Evolutionary conservation across 2,329 filamentous ascomycete species (phyloP).

Genomic region (Hirsutella thompsonii): DNA sequence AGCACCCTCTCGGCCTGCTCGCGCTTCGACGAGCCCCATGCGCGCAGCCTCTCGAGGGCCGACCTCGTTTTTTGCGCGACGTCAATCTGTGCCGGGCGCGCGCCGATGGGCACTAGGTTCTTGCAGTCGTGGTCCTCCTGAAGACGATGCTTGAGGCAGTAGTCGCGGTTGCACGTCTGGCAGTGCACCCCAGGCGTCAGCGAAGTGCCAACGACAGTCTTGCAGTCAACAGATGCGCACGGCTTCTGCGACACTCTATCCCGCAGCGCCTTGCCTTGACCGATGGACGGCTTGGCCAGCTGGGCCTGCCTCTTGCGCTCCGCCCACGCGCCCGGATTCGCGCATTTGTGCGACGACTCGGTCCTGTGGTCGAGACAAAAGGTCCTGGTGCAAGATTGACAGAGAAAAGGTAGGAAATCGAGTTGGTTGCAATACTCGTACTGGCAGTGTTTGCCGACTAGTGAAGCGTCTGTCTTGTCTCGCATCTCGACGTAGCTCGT

Average conservation of each 20-base stretch:
- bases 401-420: slow-evolving; percentile 91
- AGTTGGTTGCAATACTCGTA: slow-evolving; percentile 85
- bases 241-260: slow-evolving; percentile 49
- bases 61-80: slow-evolving; percentile 52
- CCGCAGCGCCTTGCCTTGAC: slow-evolving; percentile 38
- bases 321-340: slow-evolving; percentile 49
- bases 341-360: slow-evolving; percentile 65
- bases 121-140: slow-evolving; percentile 74
- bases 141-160: slow-evolving; percentile 67
- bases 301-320: slow-evolving; percentile 40
- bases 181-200: slow-evolving; percentile 60
- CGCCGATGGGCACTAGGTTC: slow-evolving; percentile 52
- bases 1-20: slow-evolving; percentile 44
- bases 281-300: slow-evolving; percentile 38
- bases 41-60: slow-evolving; percentile 64
- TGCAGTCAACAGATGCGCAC: slow-evolving; percentile 54
- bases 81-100: slow-evolving; percentile 29
- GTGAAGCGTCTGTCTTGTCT: slow-evolving; percentile 59
- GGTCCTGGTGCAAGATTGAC: slow-evolving; percentile 72
- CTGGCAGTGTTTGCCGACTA: slow-evolving; percentile 86
- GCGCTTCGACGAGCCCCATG: slow-evolving; percentile 69
- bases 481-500: slow-evolving; percentile 61
- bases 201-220: slow-evolving; percentile 57
- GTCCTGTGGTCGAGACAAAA: slow-evolving; percentile 92
- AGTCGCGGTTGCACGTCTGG: slow-evolving; percentile 54